Percentiles rank a stretch among this genome's conserved stretches.
Evolutionary conservation across 371 early-diverging fungal species (phyloP).

Genomic region (Mucor sp.): DNA sequence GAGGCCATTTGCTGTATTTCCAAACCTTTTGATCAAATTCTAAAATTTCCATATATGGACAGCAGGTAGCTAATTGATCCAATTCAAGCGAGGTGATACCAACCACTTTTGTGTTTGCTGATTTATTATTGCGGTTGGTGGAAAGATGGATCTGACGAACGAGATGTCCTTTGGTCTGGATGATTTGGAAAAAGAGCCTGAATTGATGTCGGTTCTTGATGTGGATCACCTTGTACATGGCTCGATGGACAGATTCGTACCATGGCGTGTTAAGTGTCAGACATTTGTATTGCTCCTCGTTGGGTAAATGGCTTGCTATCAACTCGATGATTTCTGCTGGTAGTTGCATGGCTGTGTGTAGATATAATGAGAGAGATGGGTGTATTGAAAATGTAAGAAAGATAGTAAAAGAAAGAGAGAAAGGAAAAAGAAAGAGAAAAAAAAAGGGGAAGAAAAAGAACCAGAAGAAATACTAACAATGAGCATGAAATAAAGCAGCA

Average conservation of each 20-base stretch:
- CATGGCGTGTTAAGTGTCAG: neutral
- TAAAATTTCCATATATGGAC: slow-evolving; percentile 14
- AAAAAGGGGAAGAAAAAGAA: neutral
- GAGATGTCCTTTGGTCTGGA: neutral
- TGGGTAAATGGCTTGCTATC: neutral
- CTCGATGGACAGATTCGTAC: slow-evolving; percentile 1
- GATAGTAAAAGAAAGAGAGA: neutral
- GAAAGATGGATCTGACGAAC: neutral
- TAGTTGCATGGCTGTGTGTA: neutral
- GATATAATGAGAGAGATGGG: no score
- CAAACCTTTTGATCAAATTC: slow-evolving; percentile 12
- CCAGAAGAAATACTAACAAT: neutral
- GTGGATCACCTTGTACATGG: slow-evolving; percentile 5
- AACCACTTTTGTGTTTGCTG: neutral
- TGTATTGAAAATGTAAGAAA: neutral
- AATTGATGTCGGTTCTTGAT: slow-evolving; percentile 1
- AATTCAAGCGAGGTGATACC: slow-evolving; percentile 13
- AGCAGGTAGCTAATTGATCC: slow-evolving; percentile 6
- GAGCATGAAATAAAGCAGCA: neutral
- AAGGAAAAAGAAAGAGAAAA: neutral
- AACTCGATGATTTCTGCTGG: slow-evolving; percentile 4
- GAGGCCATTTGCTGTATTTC: slow-evolving; percentile 11
- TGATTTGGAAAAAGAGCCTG: neutral
- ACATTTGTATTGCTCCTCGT: slow-evolving; percentile 6
- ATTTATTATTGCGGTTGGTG: neutral